Percentiles rank a stretch among this genome's conserved stretches.
Conservation (phyloP, 2,329 filamentous ascomycete species). For the Albifimbria verrucaria region DNA sequence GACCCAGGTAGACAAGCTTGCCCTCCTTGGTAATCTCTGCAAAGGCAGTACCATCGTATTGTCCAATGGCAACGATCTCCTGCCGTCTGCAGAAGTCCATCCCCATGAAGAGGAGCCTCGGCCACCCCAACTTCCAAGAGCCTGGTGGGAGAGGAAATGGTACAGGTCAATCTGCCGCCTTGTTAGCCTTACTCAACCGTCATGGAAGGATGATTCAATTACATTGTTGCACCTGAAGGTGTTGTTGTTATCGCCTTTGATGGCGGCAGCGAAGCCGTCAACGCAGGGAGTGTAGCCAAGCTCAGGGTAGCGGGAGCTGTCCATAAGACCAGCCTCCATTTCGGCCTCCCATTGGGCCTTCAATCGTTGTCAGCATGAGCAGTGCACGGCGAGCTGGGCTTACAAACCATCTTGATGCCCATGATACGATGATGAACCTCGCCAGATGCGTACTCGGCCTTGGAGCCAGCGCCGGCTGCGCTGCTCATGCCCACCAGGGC, state of each 20-base stretch:
- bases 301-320: slow-evolving; percentile 26
- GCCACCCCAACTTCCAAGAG: slow-evolving; percentile 34
- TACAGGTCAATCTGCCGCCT: slow-evolving; percentile 36
- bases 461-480: slow-evolving; percentile 18
- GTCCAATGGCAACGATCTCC: slow-evolving; percentile 45
- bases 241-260: slow-evolving; percentile 41
- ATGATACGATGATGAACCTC: slow-evolving; percentile 1
- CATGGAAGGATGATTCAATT: background rate
- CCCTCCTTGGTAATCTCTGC: slow-evolving; percentile 34
- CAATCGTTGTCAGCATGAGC: background rate
- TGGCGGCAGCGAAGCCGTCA: slow-evolving; percentile 39
- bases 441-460: slow-evolving; percentile 9
- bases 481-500: slow-evolving; percentile 13
- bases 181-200: background rate
- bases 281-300: slow-evolving; percentile 38
- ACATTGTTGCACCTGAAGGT: slow-evolving; percentile 48
- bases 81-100: slow-evolving; percentile 41
- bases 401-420: slow-evolving; percentile 1
- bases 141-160: slow-evolving; percentile 52
- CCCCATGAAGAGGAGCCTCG: slow-evolving; percentile 40
- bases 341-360: background rate
- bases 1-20: slow-evolving; percentile 2
- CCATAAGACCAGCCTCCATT: background rate
- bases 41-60: slow-evolving; percentile 47
- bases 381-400: background rate